Base-by-base conservation (phyloP, 352 stramenopile genomes). In the Globisporangium sylvaticum region DNA sequence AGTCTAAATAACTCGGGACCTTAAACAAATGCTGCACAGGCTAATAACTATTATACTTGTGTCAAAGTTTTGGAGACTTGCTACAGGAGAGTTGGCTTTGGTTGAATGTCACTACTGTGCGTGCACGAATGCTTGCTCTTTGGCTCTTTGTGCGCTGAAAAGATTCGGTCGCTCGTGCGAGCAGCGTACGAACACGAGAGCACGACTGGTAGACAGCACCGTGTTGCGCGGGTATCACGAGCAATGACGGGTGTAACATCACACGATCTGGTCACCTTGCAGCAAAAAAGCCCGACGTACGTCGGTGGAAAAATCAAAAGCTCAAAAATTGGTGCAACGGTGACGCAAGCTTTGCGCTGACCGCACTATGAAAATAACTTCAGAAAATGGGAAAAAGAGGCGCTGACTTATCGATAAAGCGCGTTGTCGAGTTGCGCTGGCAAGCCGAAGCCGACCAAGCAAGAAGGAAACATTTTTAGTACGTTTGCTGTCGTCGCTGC, bases 331-430 rank as follows among this genome's bases (percentile, higher is more conserved):
- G 42, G 42, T 50, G 42, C 42, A 22, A 50, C 42, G 18, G 42
- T 50, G 42, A 50, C 42, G 42, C 42, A 50, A 50, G 42, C 6
- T 50, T 24, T 24, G 42, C 8, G 18, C 42, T 50, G 42, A 50
- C 42, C 42, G 15, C 42, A 50, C 42, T 50, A 50, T 50, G 42
- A 50, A 50, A 50, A 50, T 50, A 50, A 50, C 42, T 50, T 50
- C 42, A 50, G 42, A 50, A 50, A 50, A 50, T 50, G 42, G 42
- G 42, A 50, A 50, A 50, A 50, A 22, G 42, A 50, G 42, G 6
- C 42, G 7, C 42, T 50, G 42, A 22, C 42, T 22, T 50, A 50
- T 24, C 18, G 6, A 24, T 24, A 10, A 22, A 22, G n/a, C 12
- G 42, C 18, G 42, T 50, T 50, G 42, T 50, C 42, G 42, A 24